Percentiles rank a stretch among this genome's conserved stretches.
Evolutionary conservation across 768 basidiomycete genomes (phyloP).

Genomic region (Rossbeevera mucosa): DNA sequence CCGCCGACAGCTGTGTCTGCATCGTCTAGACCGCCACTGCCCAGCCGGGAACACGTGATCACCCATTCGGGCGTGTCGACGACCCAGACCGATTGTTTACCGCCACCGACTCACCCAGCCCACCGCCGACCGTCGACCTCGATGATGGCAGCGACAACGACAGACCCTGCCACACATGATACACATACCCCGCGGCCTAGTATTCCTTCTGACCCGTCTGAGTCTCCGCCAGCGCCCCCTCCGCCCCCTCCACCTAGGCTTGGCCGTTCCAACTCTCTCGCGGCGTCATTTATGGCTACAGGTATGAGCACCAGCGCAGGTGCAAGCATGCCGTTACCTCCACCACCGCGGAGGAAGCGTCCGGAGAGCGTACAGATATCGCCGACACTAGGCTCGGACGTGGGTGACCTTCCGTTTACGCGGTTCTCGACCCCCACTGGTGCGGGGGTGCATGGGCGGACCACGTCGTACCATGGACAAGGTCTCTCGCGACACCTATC

Average conservation of each 20-base stretch:
- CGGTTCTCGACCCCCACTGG: constrained; percentile 5
- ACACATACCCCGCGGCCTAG: constrained; percentile 13
- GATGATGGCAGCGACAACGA: constrained; percentile 1
- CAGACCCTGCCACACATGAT: constrained; percentile 23
- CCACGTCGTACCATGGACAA: constrained; percentile 15
- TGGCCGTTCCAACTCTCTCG: constrained; percentile 53
- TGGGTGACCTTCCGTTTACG: constrained; percentile 14
- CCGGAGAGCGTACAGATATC: constrained; percentile 64
- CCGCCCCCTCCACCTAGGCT: constrained; percentile 34
- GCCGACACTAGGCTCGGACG: constrained; percentile 5
- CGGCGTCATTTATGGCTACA: constrained; percentile 8
- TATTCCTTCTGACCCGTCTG: constrained; percentile 2
- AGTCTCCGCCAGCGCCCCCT: neutral
- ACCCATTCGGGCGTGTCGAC: constrained; percentile 1
- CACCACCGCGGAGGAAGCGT: constrained; percentile 46
- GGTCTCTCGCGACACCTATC: constrained; percentile 38
- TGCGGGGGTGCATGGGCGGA: constrained; percentile 12
- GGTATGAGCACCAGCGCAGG: neutral
- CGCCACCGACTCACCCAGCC: constrained; percentile 52
- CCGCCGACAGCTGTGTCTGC: constrained; percentile 2
- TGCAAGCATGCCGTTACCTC: constrained; percentile 31
- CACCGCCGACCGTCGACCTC: constrained; percentile 38
- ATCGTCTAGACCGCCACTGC: constrained; percentile 21
- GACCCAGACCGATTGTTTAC: constrained; percentile 6
- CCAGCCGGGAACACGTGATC: constrained; percentile 17